Conservation (phyloP, 352 stramenopile genomes). For the Blastocystis sp. region DNA sequence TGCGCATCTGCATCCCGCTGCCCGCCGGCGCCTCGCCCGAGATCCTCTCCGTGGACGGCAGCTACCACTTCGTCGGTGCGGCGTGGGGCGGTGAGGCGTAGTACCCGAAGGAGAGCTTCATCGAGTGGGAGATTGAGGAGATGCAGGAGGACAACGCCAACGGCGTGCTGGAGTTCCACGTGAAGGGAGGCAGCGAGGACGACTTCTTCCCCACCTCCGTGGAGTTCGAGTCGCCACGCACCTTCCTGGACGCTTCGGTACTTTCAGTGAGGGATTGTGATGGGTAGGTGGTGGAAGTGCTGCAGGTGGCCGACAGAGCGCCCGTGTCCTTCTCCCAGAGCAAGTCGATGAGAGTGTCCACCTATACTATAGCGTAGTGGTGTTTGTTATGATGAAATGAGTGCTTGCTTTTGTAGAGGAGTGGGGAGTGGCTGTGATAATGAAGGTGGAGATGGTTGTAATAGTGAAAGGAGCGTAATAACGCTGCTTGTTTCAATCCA, state of each 20-base stretch:
- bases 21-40: slow-evolving; percentile 16
- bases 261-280: background rate
- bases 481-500: background rate
- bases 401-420: background rate
- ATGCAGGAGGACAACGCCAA: slow-evolving; percentile 35
- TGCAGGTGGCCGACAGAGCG: background rate
- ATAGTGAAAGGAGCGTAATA: background rate
- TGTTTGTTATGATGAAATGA: no score
- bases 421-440: background rate
- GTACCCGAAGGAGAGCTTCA: slow-evolving; percentile 56
- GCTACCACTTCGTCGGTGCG: slow-evolving; percentile 22
- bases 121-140: slow-evolving; percentile 54
- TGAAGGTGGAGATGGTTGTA: background rate
- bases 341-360: slow-evolving; percentile 10
- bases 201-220: slow-evolving; percentile 65
- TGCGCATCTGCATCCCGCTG: slow-evolving; percentile 62
- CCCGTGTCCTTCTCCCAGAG: slow-evolving; percentile 31
- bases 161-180: slow-evolving; percentile 49
- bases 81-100: slow-evolving; percentile 20
- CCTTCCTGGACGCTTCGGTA: slow-evolving; percentile 34
- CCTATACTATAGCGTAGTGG: slow-evolving; percentile 51
- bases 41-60: slow-evolving; percentile 5
- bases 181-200: slow-evolving; percentile 22
- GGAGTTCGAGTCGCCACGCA: slow-evolving; percentile 44
- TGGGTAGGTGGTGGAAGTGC: slow-evolving; percentile 17